These are phyloP conservation scores for Candida insectalens DNA, from an alignment of 805 yeast species.

Conservation along the genomic window DNA sequence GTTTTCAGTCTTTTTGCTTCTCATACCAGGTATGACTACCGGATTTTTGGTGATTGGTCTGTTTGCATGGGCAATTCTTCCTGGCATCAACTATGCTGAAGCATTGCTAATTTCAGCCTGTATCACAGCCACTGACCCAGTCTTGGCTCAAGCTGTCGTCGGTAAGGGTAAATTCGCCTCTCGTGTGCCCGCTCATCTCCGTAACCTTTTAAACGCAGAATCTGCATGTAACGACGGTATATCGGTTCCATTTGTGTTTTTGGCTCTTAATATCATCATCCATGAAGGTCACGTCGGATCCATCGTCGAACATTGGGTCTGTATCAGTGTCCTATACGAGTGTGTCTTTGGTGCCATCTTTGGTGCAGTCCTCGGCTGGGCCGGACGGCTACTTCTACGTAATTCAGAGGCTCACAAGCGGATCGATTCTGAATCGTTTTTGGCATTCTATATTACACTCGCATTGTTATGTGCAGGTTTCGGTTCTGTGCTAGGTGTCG, in stretches of 20 bases:
- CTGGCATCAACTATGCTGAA: conserved; percentile 43
- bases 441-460: conserved; percentile 42
- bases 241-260: conserved; percentile 59
- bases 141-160: conserved; percentile 63
- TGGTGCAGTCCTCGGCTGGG: conserved; percentile 46
- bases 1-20: conserved; percentile 44
- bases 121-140: conserved; percentile 73
- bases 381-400: conserved; percentile 39
- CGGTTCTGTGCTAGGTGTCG: conserved; percentile 59
- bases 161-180: conserved; percentile 66
- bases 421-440: conserved; percentile 55
- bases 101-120: conserved; percentile 58
- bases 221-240: conserved; percentile 72
- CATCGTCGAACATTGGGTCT: conserved; percentile 56
- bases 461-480: conserved; percentile 51
- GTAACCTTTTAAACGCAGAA: conserved; percentile 57
- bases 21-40: conserved; percentile 60
- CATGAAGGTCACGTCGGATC: conserved; percentile 38
- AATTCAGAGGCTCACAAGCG: conserved; percentile 40
- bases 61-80: conserved; percentile 53
- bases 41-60: conserved; percentile 62
- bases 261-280: conserved; percentile 44
- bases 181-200: conserved; percentile 51
- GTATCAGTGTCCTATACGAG: conserved; percentile 52
- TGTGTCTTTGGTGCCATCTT: conserved; percentile 44